A percentile compares a stretch with the other conserved stretches of the same genome.
Conservation (phyloP, 495 filamentous ascomycete genomes). For the Hypoxylon rickii region DNA sequence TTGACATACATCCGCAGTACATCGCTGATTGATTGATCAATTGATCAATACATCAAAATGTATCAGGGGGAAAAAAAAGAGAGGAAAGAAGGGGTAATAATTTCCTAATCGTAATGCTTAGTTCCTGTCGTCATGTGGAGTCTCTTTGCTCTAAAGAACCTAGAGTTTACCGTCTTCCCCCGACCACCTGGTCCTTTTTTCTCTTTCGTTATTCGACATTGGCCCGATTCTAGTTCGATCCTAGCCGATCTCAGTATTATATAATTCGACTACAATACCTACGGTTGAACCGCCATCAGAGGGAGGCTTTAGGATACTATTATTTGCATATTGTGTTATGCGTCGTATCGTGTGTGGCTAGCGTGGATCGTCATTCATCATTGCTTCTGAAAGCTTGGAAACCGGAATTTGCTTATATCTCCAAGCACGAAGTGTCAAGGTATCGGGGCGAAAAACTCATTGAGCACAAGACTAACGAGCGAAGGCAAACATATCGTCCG, state of each 20-base stretch:
- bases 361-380: too few relatives aligned
- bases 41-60: too few relatives aligned
- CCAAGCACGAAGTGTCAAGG: too few relatives aligned
- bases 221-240: constrained; percentile 4
- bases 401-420: too few relatives aligned
- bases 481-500: too few relatives aligned
- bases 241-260: background rate
- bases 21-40: too few relatives aligned
- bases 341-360: background rate
- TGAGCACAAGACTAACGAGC: too few relatives aligned
- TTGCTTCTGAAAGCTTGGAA: too few relatives aligned
- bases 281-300: background rate
- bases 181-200: too few relatives aligned
- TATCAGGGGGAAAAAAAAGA: too few relatives aligned
- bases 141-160: constrained; percentile 22
- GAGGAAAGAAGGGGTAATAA: constrained; percentile 3
- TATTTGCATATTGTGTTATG: background rate
- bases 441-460: too few relatives aligned
- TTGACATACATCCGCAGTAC: too few relatives aligned
- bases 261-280: background rate
- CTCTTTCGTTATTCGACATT: constrained; percentile 27
- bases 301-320: background rate
- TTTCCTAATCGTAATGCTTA: constrained; percentile 19
- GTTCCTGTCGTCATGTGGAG: constrained; percentile 21
- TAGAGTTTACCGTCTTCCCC: background rate